Conservation (phyloP, 1,284 basidiomycete genomes). For the Acaromyces ingoldii region DNA sequence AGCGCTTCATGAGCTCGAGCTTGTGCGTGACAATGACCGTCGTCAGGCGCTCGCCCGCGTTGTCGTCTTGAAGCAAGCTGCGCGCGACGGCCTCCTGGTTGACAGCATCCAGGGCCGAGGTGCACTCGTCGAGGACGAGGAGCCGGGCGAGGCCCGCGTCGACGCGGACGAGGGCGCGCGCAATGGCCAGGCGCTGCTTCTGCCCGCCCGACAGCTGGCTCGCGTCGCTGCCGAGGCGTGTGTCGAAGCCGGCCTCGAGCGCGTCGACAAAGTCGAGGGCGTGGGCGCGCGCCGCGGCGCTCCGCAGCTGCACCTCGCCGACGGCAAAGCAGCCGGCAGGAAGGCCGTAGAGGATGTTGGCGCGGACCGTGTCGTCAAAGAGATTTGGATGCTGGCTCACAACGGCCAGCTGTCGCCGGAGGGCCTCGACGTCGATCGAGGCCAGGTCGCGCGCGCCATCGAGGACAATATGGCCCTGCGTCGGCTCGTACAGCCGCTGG, state of each 20-base stretch:
- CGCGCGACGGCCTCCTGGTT: constrained; percentile 60
- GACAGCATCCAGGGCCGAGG: constrained; percentile 70
- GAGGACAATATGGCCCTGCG: constrained; percentile 21
- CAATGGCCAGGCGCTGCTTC: constrained; percentile 85
- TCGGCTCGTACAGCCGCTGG: constrained; percentile 44
- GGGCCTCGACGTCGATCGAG: constrained; percentile 10
- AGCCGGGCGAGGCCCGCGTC: constrained; percentile 58
- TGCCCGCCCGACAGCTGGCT: constrained; percentile 86
- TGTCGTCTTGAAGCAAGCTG: constrained; percentile 57
- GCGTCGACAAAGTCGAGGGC: constrained; percentile 79
- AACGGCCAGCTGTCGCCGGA: constrained; percentile 41
- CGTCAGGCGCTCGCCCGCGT: constrained; percentile 56
- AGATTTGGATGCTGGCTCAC: constrained; percentile 37
- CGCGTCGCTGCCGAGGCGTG: constrained; percentile 80
- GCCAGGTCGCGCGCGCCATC: constrained; percentile 15
- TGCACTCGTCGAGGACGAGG: constrained; percentile 91
- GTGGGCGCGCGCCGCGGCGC: constrained; percentile 71
- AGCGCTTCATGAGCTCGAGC: constrained; percentile 80
- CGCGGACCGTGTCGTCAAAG: constrained; percentile 32
- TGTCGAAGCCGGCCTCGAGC: constrained; percentile 78
- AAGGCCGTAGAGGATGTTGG: constrained; percentile 39
- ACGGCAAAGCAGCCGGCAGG: background rate
- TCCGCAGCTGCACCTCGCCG: constrained; percentile 58
- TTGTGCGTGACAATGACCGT: constrained; percentile 93
- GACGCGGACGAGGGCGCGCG: constrained; percentile 72